Conservation (phyloP, 192 early-diverging fungal genomes). For the Coemansia sp. region DNA sequence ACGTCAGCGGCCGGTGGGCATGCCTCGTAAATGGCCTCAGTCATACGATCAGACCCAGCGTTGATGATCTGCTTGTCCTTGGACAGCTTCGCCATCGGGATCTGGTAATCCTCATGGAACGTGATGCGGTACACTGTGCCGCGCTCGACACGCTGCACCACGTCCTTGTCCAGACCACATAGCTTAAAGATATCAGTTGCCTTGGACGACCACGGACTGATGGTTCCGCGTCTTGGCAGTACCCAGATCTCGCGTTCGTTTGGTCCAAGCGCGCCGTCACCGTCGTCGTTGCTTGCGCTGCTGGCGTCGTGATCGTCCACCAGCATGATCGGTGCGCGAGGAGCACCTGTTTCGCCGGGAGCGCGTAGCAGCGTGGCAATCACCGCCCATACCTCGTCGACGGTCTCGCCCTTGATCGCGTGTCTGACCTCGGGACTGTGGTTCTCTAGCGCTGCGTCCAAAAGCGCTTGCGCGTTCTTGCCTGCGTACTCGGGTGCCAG, state of each 20-base stretch:
- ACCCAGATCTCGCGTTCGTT: conserved; percentile 61
- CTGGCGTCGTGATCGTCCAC: conserved; percentile 12
- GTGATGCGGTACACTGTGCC: conserved; percentile 72
- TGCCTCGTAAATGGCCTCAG: conserved; percentile 68
- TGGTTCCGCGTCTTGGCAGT: conserved; percentile 91
- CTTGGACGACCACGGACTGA: conserved; percentile 99
- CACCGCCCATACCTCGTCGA: conserved; percentile 32
- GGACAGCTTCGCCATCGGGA: conserved; percentile 32
- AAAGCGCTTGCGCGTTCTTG: conserved; percentile 45
- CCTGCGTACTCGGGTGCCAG: conserved; percentile 47
- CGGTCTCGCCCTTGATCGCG: conserved; percentile 12
- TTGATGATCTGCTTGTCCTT: conserved; percentile 56
- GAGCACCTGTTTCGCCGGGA: conserved; percentile 29
- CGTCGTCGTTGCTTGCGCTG: conserved; percentile 2
- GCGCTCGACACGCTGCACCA: conserved; percentile 86
- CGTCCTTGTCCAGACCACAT: conserved; percentile 71
- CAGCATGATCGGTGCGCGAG: conserved; percentile 29
- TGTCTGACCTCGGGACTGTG: conserved; percentile 30
- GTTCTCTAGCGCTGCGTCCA: conserved; percentile 38
- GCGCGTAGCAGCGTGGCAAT: conserved; percentile 37
- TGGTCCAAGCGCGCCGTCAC: neutral
- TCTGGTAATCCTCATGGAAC: conserved; percentile 35
- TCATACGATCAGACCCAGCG: conserved; percentile 90
- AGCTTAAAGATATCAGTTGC: conserved; percentile 95
- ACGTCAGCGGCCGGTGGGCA: conserved; percentile 67